Percentiles rank a stretch among this genome's conserved stretches.
Evolutionary conservation across 306 rosid genomes (phyloP).

Genomic region (Prosopis cineraria): DNA sequence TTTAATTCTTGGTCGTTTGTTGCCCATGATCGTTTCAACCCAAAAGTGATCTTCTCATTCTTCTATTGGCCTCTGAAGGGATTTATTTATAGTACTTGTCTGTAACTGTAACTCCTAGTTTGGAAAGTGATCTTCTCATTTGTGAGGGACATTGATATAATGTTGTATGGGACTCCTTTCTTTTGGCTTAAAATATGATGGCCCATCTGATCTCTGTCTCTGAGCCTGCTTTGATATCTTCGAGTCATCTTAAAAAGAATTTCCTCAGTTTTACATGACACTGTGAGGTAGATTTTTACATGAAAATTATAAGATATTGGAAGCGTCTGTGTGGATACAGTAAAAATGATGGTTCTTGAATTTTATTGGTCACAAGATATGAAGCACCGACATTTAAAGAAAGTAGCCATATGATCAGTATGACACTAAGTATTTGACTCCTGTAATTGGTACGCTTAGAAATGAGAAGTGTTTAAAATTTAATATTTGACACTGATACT

Average conservation of each 20-base stretch:
- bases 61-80: constrained; percentile 1
- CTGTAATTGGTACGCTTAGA: background rate
- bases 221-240: background rate
- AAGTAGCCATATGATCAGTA: background rate
- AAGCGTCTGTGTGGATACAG: background rate
- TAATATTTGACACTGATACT: background rate
- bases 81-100: no score
- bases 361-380: background rate
- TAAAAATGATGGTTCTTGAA: background rate
- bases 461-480: background rate
- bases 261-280: background rate
- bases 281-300: background rate
- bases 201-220: background rate
- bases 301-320: background rate
- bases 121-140: background rate
- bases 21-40: background rate
- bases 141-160: background rate
- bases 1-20: background rate
- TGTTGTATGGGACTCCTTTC: background rate
- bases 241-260: background rate
- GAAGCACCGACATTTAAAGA: background rate
- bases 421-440: background rate
- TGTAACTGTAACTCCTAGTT: no score
- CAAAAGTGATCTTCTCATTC: background rate
- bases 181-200: background rate